Percentiles rank a stretch among this genome's conserved stretches.
Conservation (phyloP, 495 filamentous ascomycete species). For the Extremus antarcticus region DNA sequence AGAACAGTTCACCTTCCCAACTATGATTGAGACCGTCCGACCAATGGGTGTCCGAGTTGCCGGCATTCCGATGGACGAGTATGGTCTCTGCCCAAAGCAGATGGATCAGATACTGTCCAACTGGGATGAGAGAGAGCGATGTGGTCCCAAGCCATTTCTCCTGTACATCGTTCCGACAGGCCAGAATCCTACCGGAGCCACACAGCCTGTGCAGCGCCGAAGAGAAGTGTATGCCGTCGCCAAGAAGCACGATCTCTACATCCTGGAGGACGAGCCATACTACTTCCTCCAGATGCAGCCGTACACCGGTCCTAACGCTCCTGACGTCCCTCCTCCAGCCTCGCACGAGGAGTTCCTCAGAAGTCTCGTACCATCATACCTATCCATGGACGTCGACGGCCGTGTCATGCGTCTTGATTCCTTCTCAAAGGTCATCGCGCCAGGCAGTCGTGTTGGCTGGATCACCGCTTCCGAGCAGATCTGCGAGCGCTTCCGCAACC, state of each 20-base stretch:
- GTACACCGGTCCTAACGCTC: slow-evolving; percentile 46
- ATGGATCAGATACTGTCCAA: slow-evolving; percentile 55
- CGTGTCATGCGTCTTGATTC: slow-evolving; percentile 58
- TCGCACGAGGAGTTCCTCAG: slow-evolving; percentile 50
- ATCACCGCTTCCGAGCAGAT: slow-evolving; percentile 70
- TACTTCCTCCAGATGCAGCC: slow-evolving; percentile 92
- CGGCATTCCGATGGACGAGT: slow-evolving; percentile 63
- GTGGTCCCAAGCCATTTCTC: slow-evolving; percentile 59
- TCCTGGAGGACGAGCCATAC: slow-evolving; percentile 95
- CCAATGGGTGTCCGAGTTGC: slow-evolving; percentile 66
- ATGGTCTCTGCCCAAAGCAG: slow-evolving; percentile 59
- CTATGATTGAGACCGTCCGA: slow-evolving; percentile 66
- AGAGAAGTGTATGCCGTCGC: slow-evolving; percentile 62
- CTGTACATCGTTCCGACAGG: slow-evolving; percentile 79
- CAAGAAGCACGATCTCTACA: slow-evolving; percentile 72
- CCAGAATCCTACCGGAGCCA: slow-evolving; percentile 88
- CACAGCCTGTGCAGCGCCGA: slow-evolving; percentile 55
- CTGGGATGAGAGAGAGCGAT: slow-evolving; percentile 51
- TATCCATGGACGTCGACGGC: slow-evolving; percentile 54
- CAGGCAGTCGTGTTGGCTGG: slow-evolving; percentile 53
- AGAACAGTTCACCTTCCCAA: slow-evolving; percentile 79
- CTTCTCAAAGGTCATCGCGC: slow-evolving; percentile 57
- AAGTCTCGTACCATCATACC: slow-evolving; percentile 48
- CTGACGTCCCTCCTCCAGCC: slow-evolving; percentile 41
- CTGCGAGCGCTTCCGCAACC: slow-evolving; percentile 63